Percentiles rank a stretch among this genome's conserved stretches.
These are phyloP conservation scores for Takakia lepidozioides DNA, from an alignment of 225 moss, liverwort and hornwort species.

Conservation along the genomic window DNA sequence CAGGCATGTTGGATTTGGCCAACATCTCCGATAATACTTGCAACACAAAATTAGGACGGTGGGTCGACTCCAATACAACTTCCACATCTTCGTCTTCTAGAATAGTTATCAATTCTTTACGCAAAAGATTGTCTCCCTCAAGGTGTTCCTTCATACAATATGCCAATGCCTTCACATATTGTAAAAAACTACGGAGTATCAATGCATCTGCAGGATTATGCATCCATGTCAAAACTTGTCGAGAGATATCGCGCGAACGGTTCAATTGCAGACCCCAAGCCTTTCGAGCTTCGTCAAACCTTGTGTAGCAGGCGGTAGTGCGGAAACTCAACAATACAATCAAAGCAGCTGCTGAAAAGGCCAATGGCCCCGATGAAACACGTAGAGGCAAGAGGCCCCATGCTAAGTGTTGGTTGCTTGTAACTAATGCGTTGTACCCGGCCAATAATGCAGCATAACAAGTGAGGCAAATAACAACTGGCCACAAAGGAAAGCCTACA, in stretches of 20 bases:
- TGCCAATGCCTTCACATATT: constrained; percentile 21
- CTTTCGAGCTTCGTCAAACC: constrained; percentile 21
- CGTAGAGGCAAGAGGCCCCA: constrained; percentile 1
- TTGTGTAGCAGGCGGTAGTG: constrained; percentile 7
- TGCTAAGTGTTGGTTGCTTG: background rate
- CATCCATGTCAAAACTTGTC: constrained; percentile 22
- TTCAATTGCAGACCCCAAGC: constrained; percentile 17
- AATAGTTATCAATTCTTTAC: constrained; percentile 8
- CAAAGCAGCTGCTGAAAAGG: constrained; percentile 11
- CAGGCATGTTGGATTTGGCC: constrained; percentile 15
- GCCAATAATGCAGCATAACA: background rate
- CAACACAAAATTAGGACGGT: constrained; percentile 32
- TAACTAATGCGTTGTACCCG: constrained; percentile 1
- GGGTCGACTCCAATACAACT: constrained; percentile 12
- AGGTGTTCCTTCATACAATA: constrained; percentile 48
- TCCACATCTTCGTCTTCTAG: constrained; percentile 30
- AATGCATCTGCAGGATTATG: constrained; percentile 1
- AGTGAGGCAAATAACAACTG: background rate
- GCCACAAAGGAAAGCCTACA: constrained; percentile 11
- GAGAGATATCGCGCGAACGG: constrained; percentile 9
- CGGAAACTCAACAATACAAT: constrained; percentile 12
- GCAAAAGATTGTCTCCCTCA: constrained; percentile 12
- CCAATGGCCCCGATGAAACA: constrained; percentile 2
- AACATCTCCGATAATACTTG: constrained; percentile 44
- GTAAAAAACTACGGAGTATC: background rate